Percentiles rank a stretch among this genome's conserved stretches.
Conservation (phyloP, 805 yeast species). For the Saturnispora ahearnii region DNA sequence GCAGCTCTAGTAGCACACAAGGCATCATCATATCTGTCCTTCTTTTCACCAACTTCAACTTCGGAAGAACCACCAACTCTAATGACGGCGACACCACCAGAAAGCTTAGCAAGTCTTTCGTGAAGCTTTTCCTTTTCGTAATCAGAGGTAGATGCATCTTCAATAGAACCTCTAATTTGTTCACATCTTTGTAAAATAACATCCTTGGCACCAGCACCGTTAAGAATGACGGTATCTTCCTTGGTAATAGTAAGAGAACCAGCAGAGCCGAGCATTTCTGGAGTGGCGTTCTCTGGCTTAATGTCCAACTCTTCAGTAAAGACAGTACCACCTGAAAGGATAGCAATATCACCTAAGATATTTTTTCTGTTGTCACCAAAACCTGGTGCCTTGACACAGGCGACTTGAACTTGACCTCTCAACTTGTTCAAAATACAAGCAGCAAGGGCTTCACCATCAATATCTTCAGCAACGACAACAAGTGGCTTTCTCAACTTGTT, state of each 20-base stretch:
- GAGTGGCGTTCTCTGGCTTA: constrained; percentile 90
- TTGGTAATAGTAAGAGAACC: constrained; percentile 89
- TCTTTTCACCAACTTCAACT: constrained; percentile 98
- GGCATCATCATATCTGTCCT: constrained; percentile 98
- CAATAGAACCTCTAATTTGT: constrained; percentile 79
- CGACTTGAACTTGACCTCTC: constrained; percentile 96
- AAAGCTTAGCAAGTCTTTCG: constrained; percentile 92
- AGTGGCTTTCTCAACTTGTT: constrained; percentile 91
- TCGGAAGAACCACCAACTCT: constrained; percentile 97
- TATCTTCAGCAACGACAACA: constrained; percentile 87
- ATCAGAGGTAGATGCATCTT: constrained; percentile 66
- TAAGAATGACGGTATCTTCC: constrained; percentile 89
- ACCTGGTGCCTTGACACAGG: constrained; percentile 98
- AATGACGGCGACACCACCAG: constrained; percentile 97
- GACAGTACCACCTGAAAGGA: constrained; percentile 87
- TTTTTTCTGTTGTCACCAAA: constrained; percentile 98
- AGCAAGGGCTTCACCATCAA: constrained; percentile 97
- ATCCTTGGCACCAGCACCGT: constrained; percentile 86
- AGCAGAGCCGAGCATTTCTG: constrained; percentile 82
- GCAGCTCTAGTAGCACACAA: constrained; percentile 98
- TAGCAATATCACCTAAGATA: constrained; percentile 91
- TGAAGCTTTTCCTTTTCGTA: constrained; percentile 96
- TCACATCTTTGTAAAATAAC: constrained; percentile 79
- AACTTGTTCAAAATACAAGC: constrained; percentile 95
- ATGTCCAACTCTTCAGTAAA: constrained; percentile 90